A percentile compares a stretch with the other conserved stretches of the same genome.
These are phyloP conservation scores for Vigna unguiculata DNA, from an alignment of 306 rosid species.

Conservation along the genomic window DNA sequence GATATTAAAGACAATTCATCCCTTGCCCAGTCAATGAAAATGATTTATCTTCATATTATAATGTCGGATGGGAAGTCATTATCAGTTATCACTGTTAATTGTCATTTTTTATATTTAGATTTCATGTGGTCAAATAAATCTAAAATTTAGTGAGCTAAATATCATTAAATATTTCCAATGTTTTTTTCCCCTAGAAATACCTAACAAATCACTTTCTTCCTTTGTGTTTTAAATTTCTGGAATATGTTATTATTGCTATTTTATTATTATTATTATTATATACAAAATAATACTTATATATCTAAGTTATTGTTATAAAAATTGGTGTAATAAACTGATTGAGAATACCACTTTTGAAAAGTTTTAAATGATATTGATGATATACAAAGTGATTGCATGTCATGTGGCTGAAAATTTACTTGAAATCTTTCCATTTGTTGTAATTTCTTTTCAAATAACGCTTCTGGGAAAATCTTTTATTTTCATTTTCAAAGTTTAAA, in stretches of 20 bases:
- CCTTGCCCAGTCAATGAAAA: conserved; percentile 7
- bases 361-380: too few species aligned
- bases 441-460: too few species aligned
- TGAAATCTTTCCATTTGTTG: too few species aligned
- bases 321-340: neutral
- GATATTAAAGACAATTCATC: neutral
- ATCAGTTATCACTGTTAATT: neutral
- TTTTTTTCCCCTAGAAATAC: neutral
- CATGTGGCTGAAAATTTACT: too few species aligned
- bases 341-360: too few species aligned
- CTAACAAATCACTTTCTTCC: neutral
- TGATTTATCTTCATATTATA: conserved; percentile 8
- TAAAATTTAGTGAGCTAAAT: neutral
- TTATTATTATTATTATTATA: neutral
- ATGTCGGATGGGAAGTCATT: conserved; percentile 15
- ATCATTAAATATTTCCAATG: neutral
- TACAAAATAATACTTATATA: neutral
- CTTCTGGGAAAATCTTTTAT: too few species aligned
- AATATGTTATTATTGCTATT: neutral
- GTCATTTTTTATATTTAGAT: neutral
- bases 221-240: neutral
- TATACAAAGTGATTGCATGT: too few species aligned
- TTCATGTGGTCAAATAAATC: neutral
- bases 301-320: neutral
- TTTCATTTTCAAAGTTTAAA: too few species aligned